Evolutionary conservation across 129 eudicot species (phyloP).

Genomic region (Escallonia rubra): DNA sequence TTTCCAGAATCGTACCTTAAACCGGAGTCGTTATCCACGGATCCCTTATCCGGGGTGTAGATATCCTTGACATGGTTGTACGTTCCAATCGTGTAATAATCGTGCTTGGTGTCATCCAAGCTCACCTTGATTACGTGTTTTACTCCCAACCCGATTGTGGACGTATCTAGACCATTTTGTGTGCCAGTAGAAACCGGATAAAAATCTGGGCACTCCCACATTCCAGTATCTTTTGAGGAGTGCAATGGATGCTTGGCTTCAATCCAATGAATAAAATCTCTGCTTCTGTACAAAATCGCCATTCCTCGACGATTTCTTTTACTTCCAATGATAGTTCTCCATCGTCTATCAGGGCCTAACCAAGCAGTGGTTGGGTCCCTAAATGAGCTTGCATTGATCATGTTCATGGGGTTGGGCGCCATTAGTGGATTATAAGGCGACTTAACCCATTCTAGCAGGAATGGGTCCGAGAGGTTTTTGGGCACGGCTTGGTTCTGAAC

Average conservation of each 20-base stretch:
- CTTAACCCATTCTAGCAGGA: slow-evolving; percentile 59
- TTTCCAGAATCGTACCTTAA: slow-evolving; percentile 65
- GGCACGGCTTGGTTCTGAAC: slow-evolving; percentile 66
- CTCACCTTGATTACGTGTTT: slow-evolving; percentile 65
- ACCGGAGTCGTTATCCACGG: slow-evolving; percentile 3
- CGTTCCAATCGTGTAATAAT: slow-evolving; percentile 52
- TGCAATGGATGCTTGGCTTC: slow-evolving; percentile 32
- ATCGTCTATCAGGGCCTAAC: slow-evolving; percentile 41
- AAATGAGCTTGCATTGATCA: slow-evolving; percentile 25
- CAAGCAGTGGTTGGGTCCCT: slow-evolving; percentile 77
- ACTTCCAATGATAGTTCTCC: slow-evolving; percentile 50
- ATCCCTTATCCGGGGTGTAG: slow-evolving; percentile 29
- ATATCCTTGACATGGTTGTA: slow-evolving; percentile 32
- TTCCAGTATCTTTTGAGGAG: slow-evolving; percentile 22
- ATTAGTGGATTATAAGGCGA: slow-evolving; percentile 45
- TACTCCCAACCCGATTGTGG: slow-evolving; percentile 11
- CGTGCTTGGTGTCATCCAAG: slow-evolving; percentile 23
- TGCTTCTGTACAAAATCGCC: slow-evolving; percentile 41
- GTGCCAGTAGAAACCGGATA: slow-evolving; percentile 41
- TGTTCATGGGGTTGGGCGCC: slow-evolving; percentile 22
- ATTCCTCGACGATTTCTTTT: slow-evolving; percentile 27
- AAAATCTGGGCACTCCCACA: slow-evolving; percentile 79
- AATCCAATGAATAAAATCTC: slow-evolving; percentile 48
- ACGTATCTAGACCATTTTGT: slow-evolving; percentile 39
- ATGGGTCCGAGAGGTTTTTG: slow-evolving; percentile 47